These are phyloP conservation scores for Arthrinium phaeospermum DNA, from an alignment of 2,329 filamentous ascomycete species.

Conservation along the genomic window DNA sequence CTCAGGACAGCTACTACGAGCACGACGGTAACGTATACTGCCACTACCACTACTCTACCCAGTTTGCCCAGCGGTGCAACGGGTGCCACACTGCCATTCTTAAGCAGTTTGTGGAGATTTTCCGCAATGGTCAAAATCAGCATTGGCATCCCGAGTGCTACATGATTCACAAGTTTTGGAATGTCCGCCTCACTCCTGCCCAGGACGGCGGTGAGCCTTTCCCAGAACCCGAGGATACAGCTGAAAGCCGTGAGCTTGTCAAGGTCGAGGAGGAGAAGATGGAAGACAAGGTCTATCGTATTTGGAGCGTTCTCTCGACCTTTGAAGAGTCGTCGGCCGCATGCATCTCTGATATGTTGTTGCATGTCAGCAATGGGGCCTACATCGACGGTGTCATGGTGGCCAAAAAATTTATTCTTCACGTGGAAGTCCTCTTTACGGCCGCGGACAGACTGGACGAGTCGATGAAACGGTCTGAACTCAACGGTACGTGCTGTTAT, in stretches of 20 bases:
- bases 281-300: constrained; percentile 96
- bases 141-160: constrained; percentile 99
- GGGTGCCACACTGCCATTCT: constrained; percentile 96
- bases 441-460: constrained; percentile 86
- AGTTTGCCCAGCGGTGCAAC: constrained; percentile 94
- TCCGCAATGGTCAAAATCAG: constrained; percentile 95
- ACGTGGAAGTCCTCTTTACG: constrained; percentile 90
- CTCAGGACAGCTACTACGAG: constrained; percentile 98
- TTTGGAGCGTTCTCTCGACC: constrained; percentile 96
- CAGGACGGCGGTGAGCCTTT: constrained; percentile 54
- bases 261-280: constrained; percentile 89
- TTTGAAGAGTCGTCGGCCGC: constrained; percentile 98
- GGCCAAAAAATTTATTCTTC: constrained; percentile 93
- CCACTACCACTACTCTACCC: constrained; percentile 98
- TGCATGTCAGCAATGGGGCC: constrained; percentile 97
- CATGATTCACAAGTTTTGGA: constrained; percentile 99
- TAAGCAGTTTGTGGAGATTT: constrained; percentile 99
- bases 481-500: constrained; percentile 68
- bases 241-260: constrained; percentile 74
- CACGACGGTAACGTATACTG: constrained; percentile 97
- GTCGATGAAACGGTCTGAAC: constrained; percentile 69
- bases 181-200: constrained; percentile 79
- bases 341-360: constrained; percentile 98
- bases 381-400: constrained; percentile 95
- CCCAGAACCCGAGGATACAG: constrained; percentile 51